phyloP scores from a whole-genome alignment of 331 rosid species.

The Malus hybrid region DNA sequence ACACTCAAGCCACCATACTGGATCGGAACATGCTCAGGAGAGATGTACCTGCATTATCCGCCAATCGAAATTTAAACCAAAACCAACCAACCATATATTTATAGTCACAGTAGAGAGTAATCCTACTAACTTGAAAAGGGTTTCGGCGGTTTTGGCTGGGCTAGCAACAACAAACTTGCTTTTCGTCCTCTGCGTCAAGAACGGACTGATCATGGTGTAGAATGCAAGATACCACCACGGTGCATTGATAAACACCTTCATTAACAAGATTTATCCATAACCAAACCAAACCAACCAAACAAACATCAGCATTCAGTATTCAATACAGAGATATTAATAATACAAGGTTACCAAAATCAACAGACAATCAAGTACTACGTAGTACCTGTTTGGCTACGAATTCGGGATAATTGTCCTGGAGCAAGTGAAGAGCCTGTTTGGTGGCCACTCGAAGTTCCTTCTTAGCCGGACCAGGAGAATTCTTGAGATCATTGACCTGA shows the following conservation, averaged over 20 bases:
- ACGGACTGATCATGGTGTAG: slow-evolving; percentile 71
- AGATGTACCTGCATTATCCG: slow-evolving; percentile 43
- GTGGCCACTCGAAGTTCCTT: slow-evolving; percentile 70
- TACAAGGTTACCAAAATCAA: background rate
- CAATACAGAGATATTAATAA: background rate
- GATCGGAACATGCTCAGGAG: slow-evolving; percentile 84
- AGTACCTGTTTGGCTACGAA: slow-evolving; percentile 84
- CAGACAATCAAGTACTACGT: background rate
- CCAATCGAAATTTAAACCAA: background rate
- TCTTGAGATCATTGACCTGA: slow-evolving; percentile 81
- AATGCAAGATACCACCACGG: slow-evolving; percentile 99
- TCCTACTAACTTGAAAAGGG: slow-evolving; percentile 72
- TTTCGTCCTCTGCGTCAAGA: slow-evolving; percentile 88
- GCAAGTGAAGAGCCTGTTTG: slow-evolving; percentile 76
- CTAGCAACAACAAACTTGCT: slow-evolving; percentile 81
- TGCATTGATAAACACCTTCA: slow-evolving; percentile 77
- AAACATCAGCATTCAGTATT: slow-evolving; percentile 1
- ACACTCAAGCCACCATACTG: slow-evolving; percentile 93
- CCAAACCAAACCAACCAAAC: background rate
- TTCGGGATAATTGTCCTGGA: slow-evolving; percentile 93
- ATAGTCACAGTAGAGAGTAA: background rate
- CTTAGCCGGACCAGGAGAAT: slow-evolving; percentile 81
- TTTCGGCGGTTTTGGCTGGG: slow-evolving; percentile 64
- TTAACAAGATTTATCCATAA: background rate
- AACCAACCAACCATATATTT: background rate